These are phyloP conservation scores for Magnusiomyces fungicola DNA, from an alignment of 1,139 yeast species.

Conservation along the genomic window DNA sequence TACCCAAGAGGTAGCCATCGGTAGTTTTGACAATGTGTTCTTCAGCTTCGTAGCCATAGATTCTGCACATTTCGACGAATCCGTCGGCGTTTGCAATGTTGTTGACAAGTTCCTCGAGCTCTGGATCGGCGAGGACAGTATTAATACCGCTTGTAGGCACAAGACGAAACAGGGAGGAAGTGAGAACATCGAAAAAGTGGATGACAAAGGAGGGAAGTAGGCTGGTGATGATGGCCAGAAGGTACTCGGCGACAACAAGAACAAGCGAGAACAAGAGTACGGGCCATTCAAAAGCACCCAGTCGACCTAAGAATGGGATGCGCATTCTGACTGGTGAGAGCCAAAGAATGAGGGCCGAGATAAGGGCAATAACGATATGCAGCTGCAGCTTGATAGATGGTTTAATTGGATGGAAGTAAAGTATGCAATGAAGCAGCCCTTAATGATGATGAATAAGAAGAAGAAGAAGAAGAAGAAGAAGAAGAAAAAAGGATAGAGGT, in stretches of 20 bases:
- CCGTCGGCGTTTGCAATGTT: conserved; percentile 33
- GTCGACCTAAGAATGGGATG: conserved; percentile 27
- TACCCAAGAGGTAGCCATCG: conserved; percentile 48
- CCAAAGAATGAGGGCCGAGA: conserved; percentile 1
- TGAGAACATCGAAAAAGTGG: conserved; percentile 21
- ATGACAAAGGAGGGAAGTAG: conserved; percentile 29
- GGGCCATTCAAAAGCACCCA: conserved; percentile 29
- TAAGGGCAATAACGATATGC: background rate
- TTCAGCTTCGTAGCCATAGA: conserved; percentile 57
- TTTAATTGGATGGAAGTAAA: too few relatives aligned
- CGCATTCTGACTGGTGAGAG: conserved; percentile 17
- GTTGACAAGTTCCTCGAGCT: conserved; percentile 19
- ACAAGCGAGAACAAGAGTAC: conserved; percentile 28
- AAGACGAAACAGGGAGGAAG: conserved; percentile 17
- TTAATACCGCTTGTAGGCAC: conserved; percentile 17
- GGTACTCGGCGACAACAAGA: conserved; percentile 28
- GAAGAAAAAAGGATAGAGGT: too few relatives aligned
- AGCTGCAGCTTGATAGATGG: conserved; percentile 2
- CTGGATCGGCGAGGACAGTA: conserved; percentile 20
- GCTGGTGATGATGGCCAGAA: conserved; percentile 29
- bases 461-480: too few relatives aligned
- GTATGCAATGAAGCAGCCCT: too few relatives aligned
- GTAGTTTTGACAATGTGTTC: conserved; percentile 63
- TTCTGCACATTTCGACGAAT: conserved; percentile 55
- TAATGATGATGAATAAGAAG: too few relatives aligned